Evolutionary conservation across 257 asterid genomes (phyloP), one percentile per base, ranked within the genome.

Genomic region (Penstemon barbatus): DNA sequence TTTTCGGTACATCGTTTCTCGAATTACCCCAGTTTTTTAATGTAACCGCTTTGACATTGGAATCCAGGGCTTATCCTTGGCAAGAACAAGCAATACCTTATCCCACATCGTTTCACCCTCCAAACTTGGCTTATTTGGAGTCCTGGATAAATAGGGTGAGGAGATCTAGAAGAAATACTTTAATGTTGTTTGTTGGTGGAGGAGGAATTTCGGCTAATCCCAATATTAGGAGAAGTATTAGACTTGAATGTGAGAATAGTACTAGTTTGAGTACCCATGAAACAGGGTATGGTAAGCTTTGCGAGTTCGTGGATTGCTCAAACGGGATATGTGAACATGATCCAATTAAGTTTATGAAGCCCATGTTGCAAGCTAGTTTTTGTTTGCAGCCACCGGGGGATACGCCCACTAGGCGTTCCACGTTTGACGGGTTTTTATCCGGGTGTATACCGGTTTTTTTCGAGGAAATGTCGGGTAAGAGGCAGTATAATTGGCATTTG

Each of bases 361-460:
- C 99, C 7, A 94, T 94, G 97, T 72, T 94, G 73, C 81, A 83
- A 45, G 72, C 99, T 4, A 89, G 81, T 41, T 94, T 94, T 74
- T 94, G 99, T 62, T 59, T 94, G 75, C 97, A 94, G 79, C 99
- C 99, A 4, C 97, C 99, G 0, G 99, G 99, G 37, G 99, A 94
- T 46, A 89, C 91, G 4, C 97, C 96, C 0, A 89, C 89, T 0
- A 74, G 99, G 78, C 77, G 96, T 15, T 81, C 97, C 41, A 87
- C 95, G 0, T 94, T 94, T 15, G 99, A 94, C 51, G 83, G 88
- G 50, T 80, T 94, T 3, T n/a, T 91, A 0, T 97, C 97, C 0
- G 99, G 97, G 1, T 94, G 99, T 19, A 89, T 94, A 48, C 99
- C 97, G 0, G 99, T 94, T n/a, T 89, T 94, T 46, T 94, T 94